Conservation (phyloP, 148 eudicot species). For the Silene conica region DNA sequence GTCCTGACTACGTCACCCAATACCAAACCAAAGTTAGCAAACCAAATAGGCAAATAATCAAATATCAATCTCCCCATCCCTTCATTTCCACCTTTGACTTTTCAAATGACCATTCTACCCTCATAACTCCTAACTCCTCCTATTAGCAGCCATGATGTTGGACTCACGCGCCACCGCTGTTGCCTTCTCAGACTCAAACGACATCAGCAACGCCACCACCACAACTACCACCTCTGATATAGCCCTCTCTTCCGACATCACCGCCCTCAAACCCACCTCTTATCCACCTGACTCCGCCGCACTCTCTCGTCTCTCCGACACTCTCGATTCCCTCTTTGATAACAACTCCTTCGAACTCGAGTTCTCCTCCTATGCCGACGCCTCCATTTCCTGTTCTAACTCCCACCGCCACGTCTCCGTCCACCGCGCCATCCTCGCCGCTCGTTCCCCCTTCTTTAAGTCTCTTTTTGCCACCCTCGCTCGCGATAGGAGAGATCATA, state of each 20-base stretch:
- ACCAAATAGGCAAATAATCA: too few relatives aligned
- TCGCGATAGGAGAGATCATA: background rate
- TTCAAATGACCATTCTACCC: background rate
- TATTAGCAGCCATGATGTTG: slow-evolving; percentile 20
- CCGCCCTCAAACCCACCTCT: slow-evolving; percentile 18
- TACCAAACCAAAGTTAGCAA: background rate
- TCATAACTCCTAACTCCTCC: too few relatives aligned
- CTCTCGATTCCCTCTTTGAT: slow-evolving; percentile 35
- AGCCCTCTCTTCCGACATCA: slow-evolving; percentile 48
- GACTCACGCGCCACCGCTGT: slow-evolving; percentile 23
- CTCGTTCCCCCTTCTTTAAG: slow-evolving; percentile 54
- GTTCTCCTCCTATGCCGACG: slow-evolving; percentile 57
- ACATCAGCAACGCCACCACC: slow-evolving; percentile 33
- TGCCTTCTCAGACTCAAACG: slow-evolving; percentile 71
- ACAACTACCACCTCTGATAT: background rate
- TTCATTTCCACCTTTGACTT: slow-evolving; percentile 7
- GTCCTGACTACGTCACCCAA: background rate
- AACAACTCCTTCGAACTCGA: slow-evolving; percentile 18
- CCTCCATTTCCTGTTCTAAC: slow-evolving; percentile 38
- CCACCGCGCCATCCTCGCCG: slow-evolving; percentile 77
- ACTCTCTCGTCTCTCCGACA: slow-evolving; percentile 51
- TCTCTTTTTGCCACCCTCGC: slow-evolving; percentile 20
- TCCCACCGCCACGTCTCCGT: slow-evolving; percentile 47
- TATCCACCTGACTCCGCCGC: slow-evolving; percentile 33
- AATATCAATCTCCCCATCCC: background rate